A percentile compares a stretch with the other conserved stretches of the same genome.
Evolutionary conservation across 2,329 filamentous ascomycete species (phyloP).

Genomic region (Paecilomyces formosus): DNA sequence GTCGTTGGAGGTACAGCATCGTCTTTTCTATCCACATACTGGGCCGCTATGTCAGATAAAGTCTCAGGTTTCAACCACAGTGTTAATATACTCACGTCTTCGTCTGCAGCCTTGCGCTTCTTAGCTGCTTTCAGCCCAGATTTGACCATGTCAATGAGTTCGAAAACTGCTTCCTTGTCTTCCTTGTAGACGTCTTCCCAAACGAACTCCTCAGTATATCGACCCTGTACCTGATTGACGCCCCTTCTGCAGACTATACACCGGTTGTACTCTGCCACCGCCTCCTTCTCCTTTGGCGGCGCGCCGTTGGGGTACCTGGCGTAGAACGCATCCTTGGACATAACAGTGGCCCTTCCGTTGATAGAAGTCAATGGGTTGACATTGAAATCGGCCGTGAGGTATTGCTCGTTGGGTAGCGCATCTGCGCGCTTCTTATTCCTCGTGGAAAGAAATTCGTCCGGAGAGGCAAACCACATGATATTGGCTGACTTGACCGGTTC

Average conservation of each 20-base stretch:
- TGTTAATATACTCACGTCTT: conserved; percentile 22
- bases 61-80: not conserved
- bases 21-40: conserved; percentile 34
- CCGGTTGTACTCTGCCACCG: conserved; percentile 69
- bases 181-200: conserved; percentile 81
- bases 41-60: conserved; percentile 2
- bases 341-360: conserved; percentile 76
- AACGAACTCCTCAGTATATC: conserved; percentile 82
- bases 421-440: conserved; percentile 76
- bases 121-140: conserved; percentile 58
- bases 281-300: conserved; percentile 54
- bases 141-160: conserved; percentile 61
- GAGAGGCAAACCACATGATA: conserved; percentile 89
- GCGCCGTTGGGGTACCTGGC: conserved; percentile 65
- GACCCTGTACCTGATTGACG: conserved; percentile 80
- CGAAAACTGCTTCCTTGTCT: conserved; percentile 56
- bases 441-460: conserved; percentile 80
- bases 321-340: conserved; percentile 64
- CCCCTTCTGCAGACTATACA: conserved; percentile 84
- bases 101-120: conserved; percentile 39
- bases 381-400: conserved; percentile 82
- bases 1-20: conserved; percentile 35
- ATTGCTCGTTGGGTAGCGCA: conserved; percentile 79
- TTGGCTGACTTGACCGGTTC: conserved; percentile 60
- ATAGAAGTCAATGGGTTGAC: conserved; percentile 80